Conservation (phyloP, 2,329 filamentous ascomycete genomes). For the Scytalidium sp. region DNA sequence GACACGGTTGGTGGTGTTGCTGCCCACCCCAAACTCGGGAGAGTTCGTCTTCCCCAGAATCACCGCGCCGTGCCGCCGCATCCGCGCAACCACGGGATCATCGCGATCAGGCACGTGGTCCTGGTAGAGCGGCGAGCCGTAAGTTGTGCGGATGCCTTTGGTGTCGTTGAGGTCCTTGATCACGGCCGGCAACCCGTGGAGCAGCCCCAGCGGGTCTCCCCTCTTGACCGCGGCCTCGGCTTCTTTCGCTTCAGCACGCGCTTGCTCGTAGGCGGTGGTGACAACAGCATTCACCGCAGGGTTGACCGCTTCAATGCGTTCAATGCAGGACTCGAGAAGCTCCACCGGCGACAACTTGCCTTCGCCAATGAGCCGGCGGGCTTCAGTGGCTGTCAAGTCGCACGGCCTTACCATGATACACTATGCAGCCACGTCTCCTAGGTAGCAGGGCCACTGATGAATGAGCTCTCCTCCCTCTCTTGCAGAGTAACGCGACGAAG, state of each 20-base stretch:
- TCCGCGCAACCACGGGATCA: constrained; percentile 11
- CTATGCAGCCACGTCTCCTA: no score
- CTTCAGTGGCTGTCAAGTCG: neutral
- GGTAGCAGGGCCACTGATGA: no score
- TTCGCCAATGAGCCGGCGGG: neutral
- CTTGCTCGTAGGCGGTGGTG: constrained; percentile 4
- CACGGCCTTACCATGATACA: neutral
- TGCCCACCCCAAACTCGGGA: neutral
- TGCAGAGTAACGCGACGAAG: no score
- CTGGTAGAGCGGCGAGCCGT: constrained; percentile 12
- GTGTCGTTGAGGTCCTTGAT: constrained; percentile 61
- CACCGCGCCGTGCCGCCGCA: constrained; percentile 17
- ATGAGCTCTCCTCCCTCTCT: no score
- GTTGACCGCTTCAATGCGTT: constrained; percentile 6
- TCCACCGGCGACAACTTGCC: neutral
- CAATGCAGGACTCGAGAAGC: constrained; percentile 11
- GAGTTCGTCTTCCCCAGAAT: constrained; percentile 14
- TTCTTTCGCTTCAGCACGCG: constrained; percentile 12
- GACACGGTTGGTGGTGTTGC: constrained; percentile 9
- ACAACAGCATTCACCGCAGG: neutral
- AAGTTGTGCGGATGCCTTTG: constrained; percentile 45
- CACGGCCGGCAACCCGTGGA: constrained; percentile 57
- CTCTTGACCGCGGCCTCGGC: constrained; percentile 8
- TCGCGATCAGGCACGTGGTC: constrained; percentile 10
- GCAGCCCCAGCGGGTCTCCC: constrained; percentile 22